These are phyloP conservation scores for Melastoma malabathricum DNA, from an alignment of 345 rosid genomes.

Conservation along the genomic window DNA sequence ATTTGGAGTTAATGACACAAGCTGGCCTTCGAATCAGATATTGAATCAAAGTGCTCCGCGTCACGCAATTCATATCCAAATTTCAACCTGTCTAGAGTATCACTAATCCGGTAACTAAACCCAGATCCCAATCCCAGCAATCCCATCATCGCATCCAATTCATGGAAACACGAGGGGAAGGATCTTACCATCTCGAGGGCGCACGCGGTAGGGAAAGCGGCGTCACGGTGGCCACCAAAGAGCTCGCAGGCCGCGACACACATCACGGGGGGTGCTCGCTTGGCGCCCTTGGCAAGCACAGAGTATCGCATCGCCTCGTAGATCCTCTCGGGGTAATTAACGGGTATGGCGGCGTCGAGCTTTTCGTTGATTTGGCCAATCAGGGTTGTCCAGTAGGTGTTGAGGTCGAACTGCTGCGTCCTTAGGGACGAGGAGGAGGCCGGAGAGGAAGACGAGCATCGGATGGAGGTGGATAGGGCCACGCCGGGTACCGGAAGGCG, in stretches of 20 bases:
- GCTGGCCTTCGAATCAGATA: too few species aligned
- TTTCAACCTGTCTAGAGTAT: too few species aligned
- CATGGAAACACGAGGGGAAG: not conserved
- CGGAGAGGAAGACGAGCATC: conserved; percentile 21
- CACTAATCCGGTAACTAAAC: not conserved
- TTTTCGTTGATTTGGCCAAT: conserved; percentile 53
- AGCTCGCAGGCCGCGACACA: conserved; percentile 89
- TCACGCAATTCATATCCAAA: not conserved
- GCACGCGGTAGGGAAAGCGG: conserved; percentile 93
- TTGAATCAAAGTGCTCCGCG: too few species aligned
- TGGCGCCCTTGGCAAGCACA: conserved; percentile 65
- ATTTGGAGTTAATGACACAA: too few species aligned
- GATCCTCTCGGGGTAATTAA: conserved; percentile 57
- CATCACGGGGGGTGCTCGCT: conserved; percentile 93
- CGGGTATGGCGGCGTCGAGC: conserved; percentile 62
- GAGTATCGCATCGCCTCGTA: conserved; percentile 96
- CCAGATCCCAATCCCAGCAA: not conserved
- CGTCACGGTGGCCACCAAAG: conserved; percentile 61
- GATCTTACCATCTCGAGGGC: conserved; percentile 83
- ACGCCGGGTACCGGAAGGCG: too few species aligned
- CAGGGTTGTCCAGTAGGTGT: conserved; percentile 63
- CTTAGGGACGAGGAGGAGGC: conserved; percentile 13
- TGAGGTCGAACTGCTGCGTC: conserved; percentile 51
- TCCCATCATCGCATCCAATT: not conserved
- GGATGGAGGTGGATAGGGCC: conserved; percentile 11